Base-by-base conservation (phyloP, 2,329 filamentous ascomycete species). In the Ambrosiella cleistominuta region DNA sequence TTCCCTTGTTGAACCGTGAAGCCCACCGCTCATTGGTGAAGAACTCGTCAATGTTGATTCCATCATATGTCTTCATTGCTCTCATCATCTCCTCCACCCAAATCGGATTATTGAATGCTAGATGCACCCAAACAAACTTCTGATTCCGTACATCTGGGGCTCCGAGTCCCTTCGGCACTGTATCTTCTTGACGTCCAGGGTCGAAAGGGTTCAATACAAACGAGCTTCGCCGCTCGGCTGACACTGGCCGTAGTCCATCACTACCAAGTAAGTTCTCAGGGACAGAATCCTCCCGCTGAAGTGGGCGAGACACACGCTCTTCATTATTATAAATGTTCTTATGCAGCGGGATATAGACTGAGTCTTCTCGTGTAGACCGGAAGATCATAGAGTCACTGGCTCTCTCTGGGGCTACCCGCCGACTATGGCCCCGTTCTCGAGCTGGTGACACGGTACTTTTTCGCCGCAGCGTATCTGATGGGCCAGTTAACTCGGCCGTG, bases 51-150 rank as follows among this genome's bases (percentile, higher is more conserved):
- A 68, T 69, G 58, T 72, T 72, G 45, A 66, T 66, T 4, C 67
- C 64, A 13, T 73, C 67, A 47, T 47, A 47, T 7, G 66, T 65
- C 56, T 75, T 69, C 39, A 75, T 64, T 0, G 70, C 71, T 62
- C 74, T 72, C 2, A 75, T 70, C 2, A 78, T 67, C 60, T 70
- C 75, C 69, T 76, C 78, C 1, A 80, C 77, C 78, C 78, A 81
- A 0, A 74, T 71, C 0, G 78, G 76, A 56, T 80, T 80, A 7
- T 76, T 80, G 36, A 74, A 80, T 0, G 77, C 75, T 15, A 78
- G 62, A 65, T 81, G 78, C 52, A 80, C 72, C 78, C 78, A 58
- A 35, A 50, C 35, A 50, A 54, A 58, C 42, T 50, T 58, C 44
- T 58, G 57, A 15, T 40, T 15, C 42, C 13, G 45, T 4, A 52